Conservation (phyloP, 177 flowering plant species). For the Telopea speciosissima region DNA sequence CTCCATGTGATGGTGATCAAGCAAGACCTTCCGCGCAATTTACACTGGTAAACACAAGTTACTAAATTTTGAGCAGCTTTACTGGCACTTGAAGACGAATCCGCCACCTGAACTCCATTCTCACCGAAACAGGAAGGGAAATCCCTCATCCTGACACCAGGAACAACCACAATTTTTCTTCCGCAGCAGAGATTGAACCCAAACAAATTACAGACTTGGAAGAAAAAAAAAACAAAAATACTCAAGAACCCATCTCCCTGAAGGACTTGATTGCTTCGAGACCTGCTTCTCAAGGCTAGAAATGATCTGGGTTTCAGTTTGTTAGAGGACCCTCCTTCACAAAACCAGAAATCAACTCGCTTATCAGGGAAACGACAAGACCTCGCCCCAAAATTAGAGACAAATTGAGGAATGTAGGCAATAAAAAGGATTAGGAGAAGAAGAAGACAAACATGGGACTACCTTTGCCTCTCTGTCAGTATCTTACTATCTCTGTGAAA, state of each 20-base stretch:
- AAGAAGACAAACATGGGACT: slow-evolving; percentile 29
- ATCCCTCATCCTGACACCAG: slow-evolving; percentile 50
- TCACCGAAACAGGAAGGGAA: slow-evolving; percentile 79
- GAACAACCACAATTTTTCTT: background rate
- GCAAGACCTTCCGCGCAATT: slow-evolving; percentile 39
- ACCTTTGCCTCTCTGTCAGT: slow-evolving; percentile 24
- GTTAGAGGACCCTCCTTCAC: slow-evolving; percentile 13
- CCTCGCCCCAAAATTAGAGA: slow-evolving; percentile 17
- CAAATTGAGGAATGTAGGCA: slow-evolving; percentile 29
- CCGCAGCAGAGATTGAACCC: slow-evolving; percentile 5
- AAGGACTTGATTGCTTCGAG: slow-evolving; percentile 14
- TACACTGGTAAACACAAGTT: slow-evolving; percentile 48
- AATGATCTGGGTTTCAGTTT: slow-evolving; percentile 19
- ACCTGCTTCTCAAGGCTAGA: slow-evolving; percentile 14
- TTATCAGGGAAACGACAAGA: slow-evolving; percentile 13
- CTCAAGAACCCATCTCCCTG: slow-evolving; percentile 23
- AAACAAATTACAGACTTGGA: background rate
- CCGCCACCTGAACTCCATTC: slow-evolving; percentile 73
- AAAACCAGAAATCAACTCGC: slow-evolving; percentile 19
- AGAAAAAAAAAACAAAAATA: slow-evolving; percentile 8
- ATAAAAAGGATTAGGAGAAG: slow-evolving; percentile 16
- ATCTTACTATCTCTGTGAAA: slow-evolving; percentile 7
- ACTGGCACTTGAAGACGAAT: slow-evolving; percentile 48
- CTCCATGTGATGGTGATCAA: slow-evolving; percentile 62
- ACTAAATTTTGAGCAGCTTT: slow-evolving; percentile 58